Percentiles rank a stretch among this genome's conserved stretches.
phyloP scores from a whole-genome alignment of 306 rosid species.

The Vigna angularis region DNA sequence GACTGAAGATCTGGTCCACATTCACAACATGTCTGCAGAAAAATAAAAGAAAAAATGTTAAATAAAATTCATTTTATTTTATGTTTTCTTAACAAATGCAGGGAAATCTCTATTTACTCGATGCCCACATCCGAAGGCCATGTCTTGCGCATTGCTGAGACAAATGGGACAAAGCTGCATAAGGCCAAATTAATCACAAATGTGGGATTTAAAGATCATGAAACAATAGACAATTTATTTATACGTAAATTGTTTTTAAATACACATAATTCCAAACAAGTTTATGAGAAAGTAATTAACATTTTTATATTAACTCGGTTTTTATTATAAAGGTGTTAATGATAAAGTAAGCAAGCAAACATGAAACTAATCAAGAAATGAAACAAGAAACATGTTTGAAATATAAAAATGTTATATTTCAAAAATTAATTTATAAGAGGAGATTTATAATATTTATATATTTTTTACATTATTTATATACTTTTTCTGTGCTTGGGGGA shows the following conservation, averaged over 20 bases:
- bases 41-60: not conserved
- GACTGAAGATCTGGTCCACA: slow-evolving; percentile 70
- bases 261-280: not conserved
- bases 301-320: no score
- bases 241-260: not conserved
- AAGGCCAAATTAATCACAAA: slow-evolving; percentile 11
- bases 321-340: no score
- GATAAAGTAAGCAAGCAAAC: no score
- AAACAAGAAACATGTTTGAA: no score
- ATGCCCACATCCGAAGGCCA: slow-evolving; percentile 93
- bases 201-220: not conserved
- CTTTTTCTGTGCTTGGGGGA: no score
- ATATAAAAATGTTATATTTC: no score
- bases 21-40: slow-evolving; percentile 79
- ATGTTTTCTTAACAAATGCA: not conserved
- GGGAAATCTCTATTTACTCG: slow-evolving; percentile 54
- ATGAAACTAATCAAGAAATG: no score
- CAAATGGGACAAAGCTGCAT: slow-evolving; percentile 83
- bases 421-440: no score
- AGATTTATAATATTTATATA: no score
- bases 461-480: no score
- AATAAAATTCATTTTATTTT: slow-evolving; percentile 5
- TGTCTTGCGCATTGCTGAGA: slow-evolving; percentile 70
- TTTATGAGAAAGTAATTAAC: no score
- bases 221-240: not conserved